Evolutionary conservation across 768 basidiomycete species (phyloP).

Genomic region (Pholiota molesta): DNA sequence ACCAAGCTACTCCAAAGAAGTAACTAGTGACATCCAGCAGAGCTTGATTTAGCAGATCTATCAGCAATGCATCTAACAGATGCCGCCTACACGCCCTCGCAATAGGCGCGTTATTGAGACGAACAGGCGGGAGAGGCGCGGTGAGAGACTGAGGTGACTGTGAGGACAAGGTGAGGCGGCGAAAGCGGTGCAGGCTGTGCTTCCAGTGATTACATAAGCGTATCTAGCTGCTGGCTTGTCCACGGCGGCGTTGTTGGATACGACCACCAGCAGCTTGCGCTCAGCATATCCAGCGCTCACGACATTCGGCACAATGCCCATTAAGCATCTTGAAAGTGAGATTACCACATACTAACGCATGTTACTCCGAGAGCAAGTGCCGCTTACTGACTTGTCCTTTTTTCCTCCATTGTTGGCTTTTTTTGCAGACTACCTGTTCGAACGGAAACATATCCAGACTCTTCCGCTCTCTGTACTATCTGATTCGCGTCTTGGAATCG

Average conservation of each 20-base stretch:
- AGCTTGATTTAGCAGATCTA: neutral
- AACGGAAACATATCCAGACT: conserved; percentile 87
- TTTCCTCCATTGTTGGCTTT: conserved; percentile 18
- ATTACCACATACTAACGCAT: neutral
- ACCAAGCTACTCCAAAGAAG: neutral
- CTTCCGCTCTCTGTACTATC: conserved; percentile 80
- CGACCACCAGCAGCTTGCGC: conserved; percentile 33
- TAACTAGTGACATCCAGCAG: neutral
- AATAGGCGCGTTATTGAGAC: neutral
- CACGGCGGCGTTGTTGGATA: conserved; percentile 37
- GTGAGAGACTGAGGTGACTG: neutral
- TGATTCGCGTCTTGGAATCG: conserved; percentile 95
- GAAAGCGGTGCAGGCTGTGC: neutral
- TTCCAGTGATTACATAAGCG: conserved; percentile 29
- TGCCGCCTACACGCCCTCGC: neutral
- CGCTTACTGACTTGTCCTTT: neutral
- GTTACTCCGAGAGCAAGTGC: neutral
- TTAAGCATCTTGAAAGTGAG: conserved; percentile 85
- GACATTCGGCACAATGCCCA: conserved; percentile 56
- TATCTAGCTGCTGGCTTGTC: conserved; percentile 26
- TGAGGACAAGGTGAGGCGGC: neutral
- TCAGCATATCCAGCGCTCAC: conserved; percentile 29
- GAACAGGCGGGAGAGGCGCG: neutral
- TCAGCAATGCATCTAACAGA: neutral
- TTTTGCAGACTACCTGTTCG: conserved; percentile 73